phyloP scores from a whole-genome alignment of 306 rosid genomes.

The Inga laurina region DNA sequence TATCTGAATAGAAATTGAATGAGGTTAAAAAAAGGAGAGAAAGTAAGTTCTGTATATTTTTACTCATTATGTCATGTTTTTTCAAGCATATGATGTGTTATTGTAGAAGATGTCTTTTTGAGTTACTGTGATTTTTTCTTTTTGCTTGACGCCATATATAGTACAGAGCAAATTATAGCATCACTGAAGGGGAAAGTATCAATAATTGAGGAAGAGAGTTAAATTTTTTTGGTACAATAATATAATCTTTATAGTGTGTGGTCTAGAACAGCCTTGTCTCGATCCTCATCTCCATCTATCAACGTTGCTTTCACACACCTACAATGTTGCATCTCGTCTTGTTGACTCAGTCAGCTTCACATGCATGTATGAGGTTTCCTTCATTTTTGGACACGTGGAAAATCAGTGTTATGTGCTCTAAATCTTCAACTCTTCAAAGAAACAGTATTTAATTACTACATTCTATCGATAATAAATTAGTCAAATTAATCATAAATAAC shows the following conservation, averaged over 20 bases:
- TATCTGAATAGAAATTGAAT: neutral
- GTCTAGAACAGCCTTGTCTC: neutral
- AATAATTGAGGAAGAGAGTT: conserved; percentile 11
- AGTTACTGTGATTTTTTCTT: neutral
- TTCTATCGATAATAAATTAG: neutral
- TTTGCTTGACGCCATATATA: conserved; percentile 24
- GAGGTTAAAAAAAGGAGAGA: neutral
- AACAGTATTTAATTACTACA: too few relatives aligned
- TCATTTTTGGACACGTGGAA: conserved; percentile 6
- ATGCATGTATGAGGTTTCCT: conserved; percentile 13
- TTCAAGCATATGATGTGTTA: neutral
- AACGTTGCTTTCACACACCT: conserved; percentile 37
- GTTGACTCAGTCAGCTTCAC: conserved; percentile 32
- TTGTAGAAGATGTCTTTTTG: neutral
- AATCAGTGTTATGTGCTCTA: conserved; percentile 9
- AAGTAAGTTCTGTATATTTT: neutral
- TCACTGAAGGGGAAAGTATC: conserved; percentile 34
- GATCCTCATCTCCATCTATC: neutral
- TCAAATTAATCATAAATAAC: neutral
- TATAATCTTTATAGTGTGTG: neutral
- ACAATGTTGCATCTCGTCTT: conserved; percentile 20
- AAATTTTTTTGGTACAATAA: neutral
- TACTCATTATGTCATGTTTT: neutral
- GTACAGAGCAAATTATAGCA: conserved; percentile 30
- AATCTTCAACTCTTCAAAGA: neutral